A percentile compares a stretch with the other conserved stretches of the same genome.
Conservation (phyloP, 1,284 basidiomycete genomes). For the Ustilago cynodontis region DNA sequence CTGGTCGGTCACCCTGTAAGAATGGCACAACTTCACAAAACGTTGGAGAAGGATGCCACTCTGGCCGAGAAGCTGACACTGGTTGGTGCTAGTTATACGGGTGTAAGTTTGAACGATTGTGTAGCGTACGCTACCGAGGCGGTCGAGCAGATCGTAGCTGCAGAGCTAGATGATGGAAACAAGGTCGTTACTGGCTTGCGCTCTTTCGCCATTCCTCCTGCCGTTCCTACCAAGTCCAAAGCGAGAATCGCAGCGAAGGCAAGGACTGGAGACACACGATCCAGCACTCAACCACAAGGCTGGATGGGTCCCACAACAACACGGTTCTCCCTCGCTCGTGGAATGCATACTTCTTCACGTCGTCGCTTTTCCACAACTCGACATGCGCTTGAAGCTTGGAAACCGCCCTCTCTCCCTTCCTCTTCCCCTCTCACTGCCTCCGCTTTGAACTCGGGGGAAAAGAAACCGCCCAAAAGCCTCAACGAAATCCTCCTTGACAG, state of each 20-base stretch:
- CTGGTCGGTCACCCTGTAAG: constrained; percentile 80
- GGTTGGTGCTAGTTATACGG: constrained; percentile 86
- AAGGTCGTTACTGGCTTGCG: constrained; percentile 36
- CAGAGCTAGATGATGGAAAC: constrained; percentile 30
- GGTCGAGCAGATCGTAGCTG: constrained; percentile 39
- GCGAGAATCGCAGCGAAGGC: constrained; percentile 8
- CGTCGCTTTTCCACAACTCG: constrained; percentile 16
- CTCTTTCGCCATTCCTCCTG: constrained; percentile 37
- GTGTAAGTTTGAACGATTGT: constrained; percentile 91
- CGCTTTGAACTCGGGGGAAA: not conserved
- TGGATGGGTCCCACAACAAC: constrained; percentile 33
- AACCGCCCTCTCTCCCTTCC: not conserved
- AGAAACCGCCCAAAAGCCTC: constrained; percentile 34
- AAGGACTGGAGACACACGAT: constrained; percentile 15
- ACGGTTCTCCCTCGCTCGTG: constrained; percentile 23
- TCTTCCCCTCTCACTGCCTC: not conserved
- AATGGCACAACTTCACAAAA: constrained; percentile 76
- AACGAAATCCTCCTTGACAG: constrained; percentile 45
- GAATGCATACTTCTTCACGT: constrained; percentile 24
- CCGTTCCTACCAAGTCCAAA: not conserved
- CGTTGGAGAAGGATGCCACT: constrained; percentile 70
- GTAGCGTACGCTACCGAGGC: constrained; percentile 71
- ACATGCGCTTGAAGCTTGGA: not conserved
- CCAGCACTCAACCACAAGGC: constrained; percentile 20
- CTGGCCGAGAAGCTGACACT: constrained; percentile 78